These are phyloP conservation scores for Phytophthora meadii DNA, from an alignment of 352 stramenopile species.

Conservation along the genomic window DNA sequence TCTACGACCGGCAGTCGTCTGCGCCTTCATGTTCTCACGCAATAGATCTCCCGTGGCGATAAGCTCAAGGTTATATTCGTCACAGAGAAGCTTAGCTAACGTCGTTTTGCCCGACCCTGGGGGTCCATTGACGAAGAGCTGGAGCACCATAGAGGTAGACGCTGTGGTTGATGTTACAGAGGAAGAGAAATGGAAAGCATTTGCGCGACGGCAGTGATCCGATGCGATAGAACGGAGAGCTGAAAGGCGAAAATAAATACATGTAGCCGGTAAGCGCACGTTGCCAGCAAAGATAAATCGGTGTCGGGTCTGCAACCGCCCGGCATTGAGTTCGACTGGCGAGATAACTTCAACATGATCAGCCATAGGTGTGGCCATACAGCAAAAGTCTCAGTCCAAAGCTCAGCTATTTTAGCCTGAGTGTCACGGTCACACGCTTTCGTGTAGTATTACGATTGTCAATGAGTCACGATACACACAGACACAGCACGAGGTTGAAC, in stretches of 20 bases:
- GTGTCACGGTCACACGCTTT: background rate
- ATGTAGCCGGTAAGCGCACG: constrained; percentile 4
- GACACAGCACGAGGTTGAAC: constrained; percentile 1
- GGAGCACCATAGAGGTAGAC: constrained; percentile 49
- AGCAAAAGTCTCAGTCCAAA: too few species aligned
- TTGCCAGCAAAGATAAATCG: constrained; percentile 8
- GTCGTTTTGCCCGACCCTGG: constrained; percentile 76
- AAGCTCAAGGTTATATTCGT: constrained; percentile 63
- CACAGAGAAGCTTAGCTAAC: constrained; percentile 62
- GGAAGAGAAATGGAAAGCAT: constrained; percentile 12
- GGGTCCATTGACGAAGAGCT: constrained; percentile 75
- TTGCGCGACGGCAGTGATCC: background rate
- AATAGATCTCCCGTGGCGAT: constrained; percentile 75
- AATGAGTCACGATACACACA: background rate
- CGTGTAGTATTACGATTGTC: constrained; percentile 2
- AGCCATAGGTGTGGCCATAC: too few species aligned
- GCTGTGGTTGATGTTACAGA: background rate
- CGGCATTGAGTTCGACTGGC: constrained; percentile 1
- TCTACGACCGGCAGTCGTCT: constrained; percentile 57
- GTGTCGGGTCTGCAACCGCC: background rate
- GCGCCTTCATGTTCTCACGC: constrained; percentile 71
- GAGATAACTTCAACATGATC: constrained; percentile 23
- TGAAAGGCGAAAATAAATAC: constrained; percentile 18
- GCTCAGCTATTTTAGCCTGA: too few species aligned
- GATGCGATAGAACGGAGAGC: constrained; percentile 5